Percentiles rank a stretch among this genome's conserved stretches.
Evolutionary conservation across 78 protist genomes (phyloP).

Genomic region (Mantamonas sphyraenae): DNA sequence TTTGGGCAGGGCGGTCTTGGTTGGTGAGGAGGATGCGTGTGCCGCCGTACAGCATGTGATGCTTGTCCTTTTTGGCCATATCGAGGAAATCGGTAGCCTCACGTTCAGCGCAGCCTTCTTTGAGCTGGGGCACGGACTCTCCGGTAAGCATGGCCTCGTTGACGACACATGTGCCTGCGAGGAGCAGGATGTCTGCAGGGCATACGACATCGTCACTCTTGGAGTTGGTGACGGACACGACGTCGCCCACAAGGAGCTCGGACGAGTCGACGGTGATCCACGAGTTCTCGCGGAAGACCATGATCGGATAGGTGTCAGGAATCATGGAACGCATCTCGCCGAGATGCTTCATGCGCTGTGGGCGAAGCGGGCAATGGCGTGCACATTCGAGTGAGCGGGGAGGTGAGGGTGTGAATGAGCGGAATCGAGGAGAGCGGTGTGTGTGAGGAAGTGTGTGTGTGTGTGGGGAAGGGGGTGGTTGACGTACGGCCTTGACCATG

Average conservation of each 20-base stretch:
- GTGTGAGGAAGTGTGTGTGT: not conserved
- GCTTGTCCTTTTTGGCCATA: slow-evolving; percentile 38
- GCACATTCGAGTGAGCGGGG: no score
- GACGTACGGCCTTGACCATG: slow-evolving; percentile 52
- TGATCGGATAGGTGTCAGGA: not conserved
- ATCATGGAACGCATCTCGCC: slow-evolving; percentile 17
- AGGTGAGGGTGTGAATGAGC: not conserved
- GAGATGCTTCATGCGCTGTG: slow-evolving; percentile 38
- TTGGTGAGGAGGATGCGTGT: slow-evolving; percentile 65
- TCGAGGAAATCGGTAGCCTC: not conserved
- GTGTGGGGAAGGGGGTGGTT: not conserved
- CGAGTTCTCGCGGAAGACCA: slow-evolving; percentile 10
- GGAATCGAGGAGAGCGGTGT: not conserved
- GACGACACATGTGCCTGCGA: slow-evolving; percentile 86
- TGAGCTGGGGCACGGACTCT: slow-evolving; percentile 77
- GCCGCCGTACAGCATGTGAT: slow-evolving; percentile 71
- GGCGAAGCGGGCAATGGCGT: not conserved
- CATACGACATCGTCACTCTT: slow-evolving; percentile 25
- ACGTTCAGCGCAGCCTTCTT: not conserved
- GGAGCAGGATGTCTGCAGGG: slow-evolving; percentile 81
- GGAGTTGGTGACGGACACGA: not conserved
- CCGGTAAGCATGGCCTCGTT: slow-evolving; percentile 98
- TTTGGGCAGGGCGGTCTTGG: not conserved
- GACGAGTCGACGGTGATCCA: slow-evolving; percentile 13
- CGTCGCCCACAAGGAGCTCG: slow-evolving; percentile 9